phyloP scores from a whole-genome alignment of 805 yeast genomes.

The Kuraishia molischiana region DNA sequence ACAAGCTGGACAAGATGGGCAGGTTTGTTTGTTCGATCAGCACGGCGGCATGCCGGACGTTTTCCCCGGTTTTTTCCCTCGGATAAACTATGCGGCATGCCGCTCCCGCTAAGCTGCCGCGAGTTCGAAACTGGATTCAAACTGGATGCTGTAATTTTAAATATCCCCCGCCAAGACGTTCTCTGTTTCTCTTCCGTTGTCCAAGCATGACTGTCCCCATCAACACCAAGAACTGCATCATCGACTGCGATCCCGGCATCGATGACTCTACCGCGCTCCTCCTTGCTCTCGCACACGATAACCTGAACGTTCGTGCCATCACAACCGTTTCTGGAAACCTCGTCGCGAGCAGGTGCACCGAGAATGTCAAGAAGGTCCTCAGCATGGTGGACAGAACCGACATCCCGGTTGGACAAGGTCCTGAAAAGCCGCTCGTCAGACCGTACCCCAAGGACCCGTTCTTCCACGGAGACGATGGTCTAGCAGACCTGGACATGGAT shows the following conservation, averaged over 20 bases:
- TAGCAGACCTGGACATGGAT: conserved; percentile 13
- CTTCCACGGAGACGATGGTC: conserved; percentile 16
- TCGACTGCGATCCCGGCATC: conserved; percentile 19
- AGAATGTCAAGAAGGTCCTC: conserved; percentile 12
- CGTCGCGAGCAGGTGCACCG: conserved; percentile 12
- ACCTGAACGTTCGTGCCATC: conserved; percentile 15
- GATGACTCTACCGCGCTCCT: conserved; percentile 16
- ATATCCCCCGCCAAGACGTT: no score
- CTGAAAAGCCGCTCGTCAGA: conserved; percentile 15
- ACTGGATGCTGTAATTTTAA: no score
- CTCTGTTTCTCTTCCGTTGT: no score
- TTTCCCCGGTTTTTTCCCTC: no score
- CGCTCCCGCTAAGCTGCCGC: no score
- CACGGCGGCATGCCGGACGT: no score
- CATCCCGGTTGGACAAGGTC: conserved; percentile 17
- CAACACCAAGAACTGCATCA: conserved; percentile 8
- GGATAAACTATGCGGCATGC: no score
- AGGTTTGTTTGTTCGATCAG: no score
- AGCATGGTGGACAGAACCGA: conserved; percentile 10
- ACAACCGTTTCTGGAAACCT: conserved; percentile 19
- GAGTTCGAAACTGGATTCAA: no score
- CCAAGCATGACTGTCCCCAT: background rate
- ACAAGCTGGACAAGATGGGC: no score
- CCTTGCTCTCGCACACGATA: conserved; percentile 13
- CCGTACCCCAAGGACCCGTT: conserved; percentile 17